Evolutionary conservation across 2,329 filamentous ascomycete genomes (phyloP), one percentile per base, ranked within the genome.

Genomic region (Beauveria bassiana): DNA sequence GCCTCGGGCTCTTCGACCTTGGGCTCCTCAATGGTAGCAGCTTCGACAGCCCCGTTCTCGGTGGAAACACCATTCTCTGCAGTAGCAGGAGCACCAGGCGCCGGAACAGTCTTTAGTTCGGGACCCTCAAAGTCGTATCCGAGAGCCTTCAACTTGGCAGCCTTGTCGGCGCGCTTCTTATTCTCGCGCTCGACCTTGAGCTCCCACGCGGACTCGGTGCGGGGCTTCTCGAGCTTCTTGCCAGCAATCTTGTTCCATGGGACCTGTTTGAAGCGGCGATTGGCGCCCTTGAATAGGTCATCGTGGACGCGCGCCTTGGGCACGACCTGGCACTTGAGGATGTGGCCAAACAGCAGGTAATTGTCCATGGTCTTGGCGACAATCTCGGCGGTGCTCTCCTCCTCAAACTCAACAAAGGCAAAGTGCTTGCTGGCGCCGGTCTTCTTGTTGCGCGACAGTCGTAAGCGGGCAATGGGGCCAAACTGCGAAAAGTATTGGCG

Each of bases 351-450:
- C 71, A 99, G 83, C 45, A 98, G 85, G 76, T 99, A 99, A 77
- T 93, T 96, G 80, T 97, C 86, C 95, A 99, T 99, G 24, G 95
- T 96, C 77, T 92, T 90, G 55, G 91, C 88, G 34, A 96, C 93
- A 68, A 98, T 92, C 69, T 91, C 88, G 45, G 95, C 93, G n/a
- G 83, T 84, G 66, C 75, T 77, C 54, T 92, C 90, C 62, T 91
- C 87, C 40, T 81, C 78, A 70, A 99, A 99, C 76, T 99, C 91
- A 70, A 99, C 83, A 74, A 97, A 99, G 38, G 91, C 95, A 71
- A 89, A 96, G 79, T 98, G 95, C 79, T 95, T 96, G 73, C 89
- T 92, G 62, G 86, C 86, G 61, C 95, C 95, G 1, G 93, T 98
- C 74, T 89, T 89, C 76, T 90, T 91, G 81, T 96, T 98, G 69